These are phyloP conservation scores for Mortierella sp. DNA, from an alignment of 371 early-diverging fungal genomes.

Conservation along the genomic window DNA sequence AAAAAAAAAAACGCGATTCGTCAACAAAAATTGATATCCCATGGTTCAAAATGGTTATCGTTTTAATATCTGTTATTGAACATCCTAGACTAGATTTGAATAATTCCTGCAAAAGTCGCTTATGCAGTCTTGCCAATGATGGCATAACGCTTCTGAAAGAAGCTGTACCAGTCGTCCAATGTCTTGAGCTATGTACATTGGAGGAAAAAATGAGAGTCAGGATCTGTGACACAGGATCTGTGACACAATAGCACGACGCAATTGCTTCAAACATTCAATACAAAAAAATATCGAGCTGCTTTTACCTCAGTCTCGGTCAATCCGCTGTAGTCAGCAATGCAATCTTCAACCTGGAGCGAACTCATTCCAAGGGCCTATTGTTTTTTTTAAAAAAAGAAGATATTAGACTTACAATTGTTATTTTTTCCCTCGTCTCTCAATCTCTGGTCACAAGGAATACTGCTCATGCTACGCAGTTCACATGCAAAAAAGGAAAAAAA, in stretches of 20 bases:
- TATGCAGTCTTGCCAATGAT: slow-evolving; percentile 72
- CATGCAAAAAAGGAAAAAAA: background rate
- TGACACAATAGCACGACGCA: too few relatives aligned
- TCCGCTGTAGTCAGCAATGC: slow-evolving; percentile 75
- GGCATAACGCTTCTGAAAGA: slow-evolving; percentile 82
- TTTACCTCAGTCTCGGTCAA: slow-evolving; percentile 77
- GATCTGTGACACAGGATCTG: background rate
- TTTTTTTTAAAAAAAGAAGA: background rate
- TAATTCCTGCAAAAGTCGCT: background rate
- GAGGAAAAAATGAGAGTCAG: background rate
- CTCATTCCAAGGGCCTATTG: slow-evolving; percentile 80
- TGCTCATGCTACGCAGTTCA: background rate
- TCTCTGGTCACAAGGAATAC: too few relatives aligned
- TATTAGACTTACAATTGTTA: background rate
- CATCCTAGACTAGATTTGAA: background rate
- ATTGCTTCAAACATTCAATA: background rate
- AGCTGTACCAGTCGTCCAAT: slow-evolving; percentile 82
- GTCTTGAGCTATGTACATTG: slow-evolving; percentile 64
- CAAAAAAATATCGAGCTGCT: background rate
- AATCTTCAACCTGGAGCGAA: slow-evolving; percentile 82
- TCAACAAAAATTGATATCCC: background rate
- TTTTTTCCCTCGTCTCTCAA: too few relatives aligned
- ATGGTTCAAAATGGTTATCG: background rate
- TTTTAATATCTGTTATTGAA: background rate
- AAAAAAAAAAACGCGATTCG: background rate